Percentiles rank a stretch among this genome's conserved stretches.
Conservation (phyloP, 2,329 filamentous ascomycete species). For the Paraconiothyrium brasiliense region DNA sequence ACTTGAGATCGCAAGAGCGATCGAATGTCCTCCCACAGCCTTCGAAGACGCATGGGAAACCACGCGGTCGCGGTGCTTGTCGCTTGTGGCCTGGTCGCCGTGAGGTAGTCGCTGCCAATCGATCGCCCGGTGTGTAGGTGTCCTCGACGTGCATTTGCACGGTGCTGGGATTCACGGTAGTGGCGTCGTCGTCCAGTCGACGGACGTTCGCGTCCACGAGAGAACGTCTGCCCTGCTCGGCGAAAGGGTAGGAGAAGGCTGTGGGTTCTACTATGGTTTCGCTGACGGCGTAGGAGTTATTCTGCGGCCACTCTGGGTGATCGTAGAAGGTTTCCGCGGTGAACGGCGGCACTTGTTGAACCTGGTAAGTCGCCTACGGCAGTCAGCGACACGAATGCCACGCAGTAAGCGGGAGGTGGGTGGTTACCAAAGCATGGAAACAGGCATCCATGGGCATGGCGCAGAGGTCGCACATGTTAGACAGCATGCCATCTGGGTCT, state of each 20-base stretch:
- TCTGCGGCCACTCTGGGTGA: constrained; percentile 28
- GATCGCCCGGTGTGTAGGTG: constrained; percentile 43
- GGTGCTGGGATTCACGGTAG: constrained; percentile 36
- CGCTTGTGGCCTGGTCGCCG: constrained; percentile 28
- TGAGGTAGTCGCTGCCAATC: constrained; percentile 21
- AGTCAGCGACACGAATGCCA: constrained; percentile 18
- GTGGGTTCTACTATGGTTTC: constrained; percentile 19
- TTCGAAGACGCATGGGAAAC: constrained; percentile 34
- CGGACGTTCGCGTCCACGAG: constrained; percentile 25
- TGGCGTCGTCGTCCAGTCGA: constrained; percentile 37
- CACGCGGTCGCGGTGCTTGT: constrained; percentile 36
- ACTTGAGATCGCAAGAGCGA: constrained; percentile 48
- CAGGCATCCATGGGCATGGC: constrained; percentile 31
- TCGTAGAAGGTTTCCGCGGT: constrained; percentile 23
- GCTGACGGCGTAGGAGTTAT: constrained; percentile 16
- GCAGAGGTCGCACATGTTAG: constrained; percentile 38
- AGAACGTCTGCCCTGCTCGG: constrained; percentile 12
- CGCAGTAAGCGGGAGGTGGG: not conserved
- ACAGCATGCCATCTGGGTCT: constrained; percentile 38
- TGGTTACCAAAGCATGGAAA: constrained; percentile 30
- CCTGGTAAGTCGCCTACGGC: constrained; percentile 24
- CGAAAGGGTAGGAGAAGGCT: constrained; percentile 16
- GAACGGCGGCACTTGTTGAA: constrained; percentile 19
- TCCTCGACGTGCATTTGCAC: constrained; percentile 38
- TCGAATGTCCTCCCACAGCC: constrained; percentile 40